A percentile compares a stretch with the other conserved stretches of the same genome.
Evolutionary conservation across 768 basidiomycete genomes (phyloP).

Genomic region (Kwoniella sp.): DNA sequence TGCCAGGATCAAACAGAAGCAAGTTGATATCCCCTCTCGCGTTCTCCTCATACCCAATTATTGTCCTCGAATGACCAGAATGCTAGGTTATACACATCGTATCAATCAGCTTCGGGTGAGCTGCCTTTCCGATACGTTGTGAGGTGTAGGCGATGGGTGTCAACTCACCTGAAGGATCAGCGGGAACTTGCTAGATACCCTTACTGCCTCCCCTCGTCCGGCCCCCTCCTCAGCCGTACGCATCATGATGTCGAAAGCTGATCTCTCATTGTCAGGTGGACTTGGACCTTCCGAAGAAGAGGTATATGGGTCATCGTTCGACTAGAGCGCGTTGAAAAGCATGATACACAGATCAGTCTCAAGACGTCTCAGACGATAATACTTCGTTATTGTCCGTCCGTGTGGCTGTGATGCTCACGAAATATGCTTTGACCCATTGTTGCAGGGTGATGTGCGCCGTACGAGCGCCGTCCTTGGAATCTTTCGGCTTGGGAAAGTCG

Average conservation of each 20-base stretch:
- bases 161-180: constrained; percentile 65
- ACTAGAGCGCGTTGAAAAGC: not conserved
- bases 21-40: constrained; percentile 66
- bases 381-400: not conserved
- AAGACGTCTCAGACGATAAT: not conserved
- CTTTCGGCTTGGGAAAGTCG: constrained; percentile 50
- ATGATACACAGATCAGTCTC: not conserved
- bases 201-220: constrained; percentile 58
- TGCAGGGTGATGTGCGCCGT: constrained; percentile 61
- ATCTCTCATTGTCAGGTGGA: constrained; percentile 43
- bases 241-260: constrained; percentile 63
- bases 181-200: constrained; percentile 70
- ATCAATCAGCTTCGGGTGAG: not conserved
- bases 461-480: constrained; percentile 16
- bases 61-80: constrained; percentile 79
- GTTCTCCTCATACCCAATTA: constrained; percentile 78
- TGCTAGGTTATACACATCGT: constrained; percentile 61
- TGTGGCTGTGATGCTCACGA: constrained; percentile 57
- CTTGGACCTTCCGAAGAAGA: not conserved
- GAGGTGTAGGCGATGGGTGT: no score
- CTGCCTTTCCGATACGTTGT: no score
- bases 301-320: not conserved
- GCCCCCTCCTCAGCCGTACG: constrained; percentile 55
- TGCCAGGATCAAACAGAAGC: constrained; percentile 76
- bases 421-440: constrained; percentile 78